Conservation (phyloP, 108 stramenopile genomes). For the Fistulifera pelliculosa region DNA sequence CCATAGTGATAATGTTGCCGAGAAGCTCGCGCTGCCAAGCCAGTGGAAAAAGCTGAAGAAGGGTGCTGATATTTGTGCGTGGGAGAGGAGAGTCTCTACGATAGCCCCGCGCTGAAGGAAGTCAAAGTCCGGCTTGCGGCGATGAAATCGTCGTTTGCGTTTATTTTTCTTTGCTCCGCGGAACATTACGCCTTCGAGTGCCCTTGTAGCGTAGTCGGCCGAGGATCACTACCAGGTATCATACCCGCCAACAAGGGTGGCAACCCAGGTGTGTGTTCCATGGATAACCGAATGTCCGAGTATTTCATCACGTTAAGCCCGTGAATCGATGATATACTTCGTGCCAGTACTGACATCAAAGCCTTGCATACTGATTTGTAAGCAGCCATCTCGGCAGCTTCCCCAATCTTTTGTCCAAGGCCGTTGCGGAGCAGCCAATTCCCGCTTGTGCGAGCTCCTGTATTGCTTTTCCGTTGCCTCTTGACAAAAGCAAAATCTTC, state of each 20-base stretch:
- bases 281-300: slow-evolving; percentile 70
- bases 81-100: slow-evolving; percentile 74
- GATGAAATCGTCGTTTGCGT: background rate
- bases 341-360: slow-evolving; percentile 69
- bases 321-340: slow-evolving; percentile 61
- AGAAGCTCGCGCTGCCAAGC: slow-evolving; percentile 83
- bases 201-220: slow-evolving; percentile 49
- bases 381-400: slow-evolving; percentile 66
- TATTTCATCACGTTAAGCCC: slow-evolving; percentile 77
- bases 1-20: slow-evolving; percentile 78
- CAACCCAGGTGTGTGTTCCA: slow-evolving; percentile 69
- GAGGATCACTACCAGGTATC: slow-evolving; percentile 22
- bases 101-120: slow-evolving; percentile 83
- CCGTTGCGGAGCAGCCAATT: slow-evolving; percentile 78
- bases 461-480: background rate
- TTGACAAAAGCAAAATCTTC: background rate
- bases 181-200: slow-evolving; percentile 16
- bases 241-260: slow-evolving; percentile 44
- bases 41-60: slow-evolving; percentile 77
- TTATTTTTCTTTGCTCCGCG: slow-evolving; percentile 2
- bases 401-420: slow-evolving; percentile 80
- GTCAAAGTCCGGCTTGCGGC: slow-evolving; percentile 22
- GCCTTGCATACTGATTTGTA: slow-evolving; percentile 72
- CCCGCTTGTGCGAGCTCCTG: slow-evolving; percentile 27
- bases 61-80: slow-evolving; percentile 84